These are phyloP conservation scores for Quaeritorhiza haematococci DNA, from an alignment of 371 early-diverging fungal species.

Conservation along the genomic window DNA sequence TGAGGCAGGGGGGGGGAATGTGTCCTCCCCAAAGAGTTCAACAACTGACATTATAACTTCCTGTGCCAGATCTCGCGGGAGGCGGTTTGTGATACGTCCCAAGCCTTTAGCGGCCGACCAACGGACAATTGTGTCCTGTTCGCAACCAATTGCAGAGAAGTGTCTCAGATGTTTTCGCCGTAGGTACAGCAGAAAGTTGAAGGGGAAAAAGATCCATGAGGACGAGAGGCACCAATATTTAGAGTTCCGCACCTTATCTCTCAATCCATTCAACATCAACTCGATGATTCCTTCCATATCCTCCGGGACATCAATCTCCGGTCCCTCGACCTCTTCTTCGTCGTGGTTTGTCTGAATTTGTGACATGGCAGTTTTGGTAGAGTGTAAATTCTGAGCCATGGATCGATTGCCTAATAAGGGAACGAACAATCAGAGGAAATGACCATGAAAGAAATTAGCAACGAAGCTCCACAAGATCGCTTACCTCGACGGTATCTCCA, in stretches of 20 bases:
- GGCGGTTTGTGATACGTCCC: constrained; percentile 76
- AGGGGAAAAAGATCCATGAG: background rate
- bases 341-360: too few relatives aligned
- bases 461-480: too few relatives aligned
- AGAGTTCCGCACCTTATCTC: constrained; percentile 58
- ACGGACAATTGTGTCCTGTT: constrained; percentile 86
- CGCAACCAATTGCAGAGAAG: background rate
- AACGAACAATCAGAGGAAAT: constrained; percentile 2
- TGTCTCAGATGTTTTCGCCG: background rate
- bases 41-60: constrained; percentile 75
- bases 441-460: too few relatives aligned
- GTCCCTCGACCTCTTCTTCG: constrained; percentile 49
- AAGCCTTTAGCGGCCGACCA: constrained; percentile 96
- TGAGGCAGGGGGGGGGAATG: background rate
- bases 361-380: too few relatives aligned
- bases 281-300: constrained; percentile 71
- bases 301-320: constrained; percentile 62
- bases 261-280: constrained; percentile 71
- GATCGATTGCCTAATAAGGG: constrained; percentile 39
- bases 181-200: background rate
- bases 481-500: constrained; percentile 71
- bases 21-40: constrained; percentile 55
- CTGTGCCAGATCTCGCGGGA: constrained; percentile 72
- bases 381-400: constrained; percentile 43
- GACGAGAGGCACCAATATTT: constrained; percentile 5